Evolutionary conservation across 164 flowering plant species (phyloP).

Genomic region (Magnolia kwangsiensis): DNA sequence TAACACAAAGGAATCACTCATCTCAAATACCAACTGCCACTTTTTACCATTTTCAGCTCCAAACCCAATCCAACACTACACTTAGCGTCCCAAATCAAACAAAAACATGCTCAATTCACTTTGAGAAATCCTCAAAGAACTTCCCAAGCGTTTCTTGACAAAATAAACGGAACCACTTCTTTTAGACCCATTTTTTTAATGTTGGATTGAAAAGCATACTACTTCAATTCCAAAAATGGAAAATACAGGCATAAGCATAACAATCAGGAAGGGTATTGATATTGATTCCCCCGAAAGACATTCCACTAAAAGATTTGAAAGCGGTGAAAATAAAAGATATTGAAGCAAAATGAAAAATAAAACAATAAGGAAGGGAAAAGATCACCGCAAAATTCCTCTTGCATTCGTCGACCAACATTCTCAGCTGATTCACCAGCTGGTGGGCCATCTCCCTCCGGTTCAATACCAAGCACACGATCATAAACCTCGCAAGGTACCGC

Average conservation of each 20-base stretch:
- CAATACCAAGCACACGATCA: slow-evolving; percentile 73
- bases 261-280: not conserved
- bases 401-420: slow-evolving; percentile 69
- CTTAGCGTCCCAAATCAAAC: too few relatives aligned
- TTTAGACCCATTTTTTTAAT: too few relatives aligned
- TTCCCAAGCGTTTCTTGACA: too few relatives aligned
- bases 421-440: slow-evolving; percentile 65
- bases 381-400: slow-evolving; percentile 74
- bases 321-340: not conserved
- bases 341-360: not conserved
- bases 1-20: too few relatives aligned
- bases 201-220: too few relatives aligned
- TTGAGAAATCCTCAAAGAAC: too few relatives aligned
- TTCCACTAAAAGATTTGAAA: not conserved
- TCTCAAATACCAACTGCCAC: too few relatives aligned
- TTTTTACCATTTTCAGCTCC: too few relatives aligned
- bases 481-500: slow-evolving; percentile 77
- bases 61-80: too few relatives aligned
- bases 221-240: too few relatives aligned
- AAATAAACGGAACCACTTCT: too few relatives aligned
- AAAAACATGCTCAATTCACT: too few relatives aligned
- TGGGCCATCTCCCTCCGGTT: slow-evolving; percentile 73
- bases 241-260: not conserved
- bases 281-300: not conserved
- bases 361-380: not conserved